These are phyloP conservation scores for Cyberlindnera saturnus DNA, from an alignment of 805 yeast genomes.

Conservation along the genomic window DNA sequence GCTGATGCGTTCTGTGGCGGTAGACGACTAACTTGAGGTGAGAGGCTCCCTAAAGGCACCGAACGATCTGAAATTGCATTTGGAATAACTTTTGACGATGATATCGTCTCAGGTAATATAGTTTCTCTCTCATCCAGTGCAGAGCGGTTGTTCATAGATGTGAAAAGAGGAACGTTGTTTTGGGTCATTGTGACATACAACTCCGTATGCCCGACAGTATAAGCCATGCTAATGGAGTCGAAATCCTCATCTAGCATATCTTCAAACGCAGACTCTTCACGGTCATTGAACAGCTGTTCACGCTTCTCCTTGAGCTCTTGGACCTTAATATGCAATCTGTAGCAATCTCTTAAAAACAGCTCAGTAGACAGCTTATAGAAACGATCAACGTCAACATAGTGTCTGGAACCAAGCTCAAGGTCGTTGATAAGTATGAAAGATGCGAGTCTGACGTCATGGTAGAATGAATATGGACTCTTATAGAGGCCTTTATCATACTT, in stretches of 20 bases:
- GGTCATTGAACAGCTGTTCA: conserved; percentile 7
- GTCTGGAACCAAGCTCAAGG: conserved; percentile 40
- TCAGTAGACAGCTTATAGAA: conserved; percentile 61
- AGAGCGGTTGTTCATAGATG: conserved; percentile 67
- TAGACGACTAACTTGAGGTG: conserved; percentile 16
- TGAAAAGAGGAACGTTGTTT: conserved; percentile 70
- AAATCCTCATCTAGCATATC: conserved; percentile 50
- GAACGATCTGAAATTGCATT: conserved; percentile 20
- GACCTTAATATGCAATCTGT: conserved; percentile 28
- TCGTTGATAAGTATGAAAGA: conserved; percentile 42
- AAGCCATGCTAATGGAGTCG: conserved; percentile 48
- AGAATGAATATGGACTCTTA: conserved; percentile 43
- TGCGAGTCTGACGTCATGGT: conserved; percentile 61
- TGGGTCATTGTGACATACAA: conserved; percentile 54
- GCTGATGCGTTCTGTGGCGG: conserved; percentile 29
- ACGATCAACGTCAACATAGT: conserved; percentile 50
- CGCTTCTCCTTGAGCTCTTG: conserved; percentile 6
- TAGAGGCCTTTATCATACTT: conserved; percentile 37
- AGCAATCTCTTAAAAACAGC: conserved; percentile 55
- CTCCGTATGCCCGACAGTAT: conserved; percentile 53
- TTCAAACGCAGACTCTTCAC: conserved; percentile 22
- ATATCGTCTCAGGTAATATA: conserved; percentile 59
- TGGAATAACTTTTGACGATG: conserved; percentile 65
- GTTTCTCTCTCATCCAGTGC: conserved; percentile 70
- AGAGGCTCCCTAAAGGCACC: conserved; percentile 25